Base-by-base conservation (phyloP, 257 asterid species). In the Cynanchum wilfordii region DNA sequence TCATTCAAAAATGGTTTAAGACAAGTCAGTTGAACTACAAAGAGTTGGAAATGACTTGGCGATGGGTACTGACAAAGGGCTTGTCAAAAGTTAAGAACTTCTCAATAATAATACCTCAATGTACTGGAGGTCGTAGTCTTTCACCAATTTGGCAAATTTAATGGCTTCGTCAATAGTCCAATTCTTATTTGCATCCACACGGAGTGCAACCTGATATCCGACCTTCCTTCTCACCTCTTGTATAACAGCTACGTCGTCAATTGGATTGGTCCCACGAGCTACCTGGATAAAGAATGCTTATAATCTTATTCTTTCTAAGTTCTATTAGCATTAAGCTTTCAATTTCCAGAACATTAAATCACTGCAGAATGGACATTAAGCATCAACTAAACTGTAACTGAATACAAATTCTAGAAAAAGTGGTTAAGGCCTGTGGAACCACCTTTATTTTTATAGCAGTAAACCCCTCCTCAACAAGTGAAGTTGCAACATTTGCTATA, bases 151-250 rank as follows among this genome's bases (percentile, higher is more conserved):
- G 30, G 96, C 99, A 78, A 95, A 95, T 81, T 81, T 79, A 68
- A 87, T 75, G 42, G 99, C 98, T 77, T 89, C 87, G 33, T 83
- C 86, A 73, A 85, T 87, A 51, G 83, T 84, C 99, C 99, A 95
- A 79, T 84, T 82, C 81, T 84, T 80, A 75, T 95, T 95, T 58
- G 98, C 99, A 82, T 95, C 99, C 74, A 83, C 99, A 54, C 98
- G 95, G 33, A 95, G 85, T 75, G 85, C 84, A 79, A 95, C 80
- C 38, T 80, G 57, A 56, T 79, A 59, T 62, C 99, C 98, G 69
- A 95, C 93, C 78, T 79, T 85, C 81, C 79, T 87, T 75, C 99
- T 86, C 75, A 95, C 87, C 82, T 89, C 97, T 86, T 82, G 82
- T 79, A 95, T 86, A 71, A 94, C 86, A 77, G 87, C 88, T 12